These are phyloP conservation scores for Acacia confusa DNA, from an alignment of 306 rosid species.

Conservation along the genomic window DNA sequence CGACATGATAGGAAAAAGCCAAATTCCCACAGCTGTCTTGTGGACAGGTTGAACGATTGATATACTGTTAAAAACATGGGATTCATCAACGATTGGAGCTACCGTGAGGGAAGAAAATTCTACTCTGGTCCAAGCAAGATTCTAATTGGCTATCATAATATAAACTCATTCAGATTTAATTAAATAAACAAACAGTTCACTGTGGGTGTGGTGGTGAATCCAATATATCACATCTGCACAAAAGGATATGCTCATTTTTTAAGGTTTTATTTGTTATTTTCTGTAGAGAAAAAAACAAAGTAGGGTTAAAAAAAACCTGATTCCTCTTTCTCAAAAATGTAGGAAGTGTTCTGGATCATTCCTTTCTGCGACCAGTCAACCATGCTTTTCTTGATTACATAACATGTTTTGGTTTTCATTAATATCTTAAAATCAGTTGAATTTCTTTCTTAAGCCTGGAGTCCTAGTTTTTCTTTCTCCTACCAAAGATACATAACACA, in stretches of 20 bases:
- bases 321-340: slow-evolving; percentile 1
- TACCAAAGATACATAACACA: not conserved
- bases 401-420: slow-evolving; percentile 4
- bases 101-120: slow-evolving; percentile 31
- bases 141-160: not conserved
- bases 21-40: slow-evolving; percentile 12
- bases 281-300: not conserved
- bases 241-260: not conserved
- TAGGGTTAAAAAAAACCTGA: not conserved
- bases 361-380: slow-evolving; percentile 9
- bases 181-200: not conserved
- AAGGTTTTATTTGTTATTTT: slow-evolving; percentile 8
- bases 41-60: slow-evolving; percentile 24
- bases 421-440: not conserved
- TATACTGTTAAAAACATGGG: slow-evolving; percentile 25
- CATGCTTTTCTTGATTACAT: not conserved
- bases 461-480: not conserved
- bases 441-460: not conserved
- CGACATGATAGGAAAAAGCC: not conserved
- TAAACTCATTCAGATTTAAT: not conserved
- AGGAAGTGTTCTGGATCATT: slow-evolving; percentile 26
- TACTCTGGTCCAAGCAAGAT: not conserved
- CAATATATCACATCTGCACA: slow-evolving; percentile 22
- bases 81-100: slow-evolving; percentile 28
- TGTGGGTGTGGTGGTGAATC: slow-evolving; percentile 28